Conservation (phyloP, 352 stramenopile genomes). For the Globisporangium yorkense region DNA sequence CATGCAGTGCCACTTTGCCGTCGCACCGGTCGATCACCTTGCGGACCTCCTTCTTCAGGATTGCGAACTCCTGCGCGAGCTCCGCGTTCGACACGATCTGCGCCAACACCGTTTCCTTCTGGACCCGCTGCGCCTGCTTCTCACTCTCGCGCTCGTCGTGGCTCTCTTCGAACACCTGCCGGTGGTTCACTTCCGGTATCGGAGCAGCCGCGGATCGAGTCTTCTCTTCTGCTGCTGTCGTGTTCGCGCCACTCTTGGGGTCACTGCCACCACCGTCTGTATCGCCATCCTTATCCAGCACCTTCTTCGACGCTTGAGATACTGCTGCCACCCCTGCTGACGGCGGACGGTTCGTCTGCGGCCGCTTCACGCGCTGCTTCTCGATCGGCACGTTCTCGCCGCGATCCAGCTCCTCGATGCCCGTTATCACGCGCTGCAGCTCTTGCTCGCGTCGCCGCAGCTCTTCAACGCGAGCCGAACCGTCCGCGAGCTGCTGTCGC, state of each 20-base stretch:
- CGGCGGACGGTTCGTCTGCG: slow-evolving; percentile 22
- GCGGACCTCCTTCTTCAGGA: slow-evolving; percentile 64
- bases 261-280: not conserved
- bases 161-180: slow-evolving; percentile 40
- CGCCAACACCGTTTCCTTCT: slow-evolving; percentile 47
- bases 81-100: slow-evolving; percentile 37
- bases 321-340: slow-evolving; percentile 19
- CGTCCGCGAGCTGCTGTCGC: slow-evolving; percentile 13
- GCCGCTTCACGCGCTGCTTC: slow-evolving; percentile 55
- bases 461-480: slow-evolving; percentile 5
- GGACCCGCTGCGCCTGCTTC: slow-evolving; percentile 18
- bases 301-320: slow-evolving; percentile 3
- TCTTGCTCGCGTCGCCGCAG: slow-evolving; percentile 18
- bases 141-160: slow-evolving; percentile 10
- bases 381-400: slow-evolving; percentile 47
- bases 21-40: slow-evolving; percentile 65
- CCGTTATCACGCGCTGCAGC: slow-evolving; percentile 48
- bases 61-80: slow-evolving; percentile 40
- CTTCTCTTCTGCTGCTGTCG: slow-evolving; percentile 3
- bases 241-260: slow-evolving; percentile 8
- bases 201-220: not conserved
- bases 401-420: slow-evolving; percentile 56
- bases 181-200: slow-evolving; percentile 15
- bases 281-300: not conserved
- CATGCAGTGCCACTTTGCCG: slow-evolving; percentile 38